phyloP scores from a whole-genome alignment of 352 stramenopile genomes.

The Globisporangium spinosum region DNA sequence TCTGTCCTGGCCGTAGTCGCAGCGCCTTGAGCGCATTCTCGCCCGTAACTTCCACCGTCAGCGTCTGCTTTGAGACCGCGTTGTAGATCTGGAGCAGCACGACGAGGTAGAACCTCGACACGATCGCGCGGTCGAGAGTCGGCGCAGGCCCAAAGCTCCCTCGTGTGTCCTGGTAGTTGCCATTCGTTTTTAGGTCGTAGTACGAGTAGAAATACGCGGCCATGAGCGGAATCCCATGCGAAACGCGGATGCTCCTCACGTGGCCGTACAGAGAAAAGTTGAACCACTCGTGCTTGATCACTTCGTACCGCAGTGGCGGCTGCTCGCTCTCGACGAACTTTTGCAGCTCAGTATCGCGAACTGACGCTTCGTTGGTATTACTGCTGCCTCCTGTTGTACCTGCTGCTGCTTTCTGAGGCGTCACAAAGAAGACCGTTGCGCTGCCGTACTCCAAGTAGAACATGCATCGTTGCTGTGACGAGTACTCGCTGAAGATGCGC shows the following conservation, averaged over 20 bases:
- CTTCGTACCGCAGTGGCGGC: constrained; percentile 23
- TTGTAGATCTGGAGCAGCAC: constrained; percentile 61
- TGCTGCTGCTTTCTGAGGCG: neutral
- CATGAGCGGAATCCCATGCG: constrained; percentile 57
- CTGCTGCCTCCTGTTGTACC: neutral
- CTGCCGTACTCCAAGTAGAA: constrained; percentile 73
- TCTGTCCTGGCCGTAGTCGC: constrained; percentile 42
- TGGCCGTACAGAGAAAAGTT: constrained; percentile 58
- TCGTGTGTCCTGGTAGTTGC: constrained; percentile 13
- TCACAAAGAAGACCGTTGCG: constrained; percentile 47
- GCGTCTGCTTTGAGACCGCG: constrained; percentile 28
- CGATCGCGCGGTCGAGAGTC: constrained; percentile 39
- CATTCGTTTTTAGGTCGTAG: constrained; percentile 58
- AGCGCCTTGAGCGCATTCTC: constrained; percentile 40
- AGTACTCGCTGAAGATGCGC: constrained; percentile 56
- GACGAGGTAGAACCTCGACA: constrained; percentile 66
- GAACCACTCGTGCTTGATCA: constrained; percentile 32
- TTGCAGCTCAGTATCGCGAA: constrained; percentile 4
- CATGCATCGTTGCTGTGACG: constrained; percentile 37
- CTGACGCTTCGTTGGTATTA: neutral
- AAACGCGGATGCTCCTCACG: constrained; percentile 47
- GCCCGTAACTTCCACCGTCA: constrained; percentile 53
- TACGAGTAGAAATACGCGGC: constrained; percentile 68
- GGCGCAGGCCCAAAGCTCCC: constrained; percentile 16
- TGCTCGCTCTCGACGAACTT: constrained; percentile 20